Percentiles rank a stretch among this genome's conserved stretches.
Conservation (phyloP, 1,139 yeast species). For the Suhomyces bolitotheri region DNA sequence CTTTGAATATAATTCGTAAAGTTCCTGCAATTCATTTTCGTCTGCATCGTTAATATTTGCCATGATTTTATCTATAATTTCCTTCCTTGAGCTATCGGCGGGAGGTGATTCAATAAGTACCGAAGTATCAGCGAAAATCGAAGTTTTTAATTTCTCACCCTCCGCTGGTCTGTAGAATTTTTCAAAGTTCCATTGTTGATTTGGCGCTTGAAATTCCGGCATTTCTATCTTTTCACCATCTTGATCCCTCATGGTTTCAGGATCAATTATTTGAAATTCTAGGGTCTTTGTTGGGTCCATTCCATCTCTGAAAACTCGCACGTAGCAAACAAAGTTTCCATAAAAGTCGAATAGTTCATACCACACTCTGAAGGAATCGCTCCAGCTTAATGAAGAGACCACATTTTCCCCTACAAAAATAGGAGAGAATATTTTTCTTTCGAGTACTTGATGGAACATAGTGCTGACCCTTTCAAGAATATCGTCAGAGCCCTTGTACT, state of each 20-base stretch:
- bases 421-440: slow-evolving; percentile 32
- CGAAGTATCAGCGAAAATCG: background rate
- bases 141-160: background rate
- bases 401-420: slow-evolving; percentile 13
- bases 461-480: slow-evolving; percentile 22
- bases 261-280: slow-evolving; percentile 31
- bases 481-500: slow-evolving; percentile 16
- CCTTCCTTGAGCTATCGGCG: background rate
- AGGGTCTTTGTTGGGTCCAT: slow-evolving; percentile 15
- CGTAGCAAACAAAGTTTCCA: slow-evolving; percentile 31
- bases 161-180: slow-evolving; percentile 14
- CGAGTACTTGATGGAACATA: slow-evolving; percentile 26
- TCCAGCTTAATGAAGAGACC: slow-evolving; percentile 28
- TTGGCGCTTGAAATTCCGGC: slow-evolving; percentile 24
- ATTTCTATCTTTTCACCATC: slow-evolving; percentile 30
- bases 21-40: slow-evolving; percentile 1
- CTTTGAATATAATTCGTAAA: slow-evolving; percentile 3
- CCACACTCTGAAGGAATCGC: slow-evolving; percentile 38
- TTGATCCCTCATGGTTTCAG: slow-evolving; percentile 32
- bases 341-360: slow-evolving; percentile 37
- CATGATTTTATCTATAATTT: slow-evolving; percentile 4
- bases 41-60: slow-evolving; percentile 4
- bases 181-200: slow-evolving; percentile 31
- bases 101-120: background rate
- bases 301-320: slow-evolving; percentile 29